A percentile compares a stretch with the other conserved stretches of the same genome.
Evolutionary conservation across 768 basidiomycete genomes (phyloP).

Genomic region (Tricholoma furcatifolium): DNA sequence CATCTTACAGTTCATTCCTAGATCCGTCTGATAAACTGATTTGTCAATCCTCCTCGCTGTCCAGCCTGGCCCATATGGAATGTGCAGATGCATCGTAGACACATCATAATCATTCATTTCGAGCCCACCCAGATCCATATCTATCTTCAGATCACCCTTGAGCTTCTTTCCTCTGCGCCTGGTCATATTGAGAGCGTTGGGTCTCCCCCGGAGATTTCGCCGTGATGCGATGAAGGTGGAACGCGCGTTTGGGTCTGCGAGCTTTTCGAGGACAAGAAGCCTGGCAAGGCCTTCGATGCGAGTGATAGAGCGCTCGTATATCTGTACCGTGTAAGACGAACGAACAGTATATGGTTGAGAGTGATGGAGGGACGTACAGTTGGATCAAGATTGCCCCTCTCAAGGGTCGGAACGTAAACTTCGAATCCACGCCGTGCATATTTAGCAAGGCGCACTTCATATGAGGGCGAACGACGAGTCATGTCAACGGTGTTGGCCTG

Average conservation of each 20-base stretch:
- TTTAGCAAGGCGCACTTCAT: slow-evolving; percentile 61
- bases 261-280: slow-evolving; percentile 59
- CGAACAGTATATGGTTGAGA: no score
- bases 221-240: slow-evolving; percentile 46
- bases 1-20: slow-evolving; percentile 55
- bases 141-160: slow-evolving; percentile 57
- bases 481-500: slow-evolving; percentile 64
- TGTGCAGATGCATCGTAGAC: slow-evolving; percentile 39
- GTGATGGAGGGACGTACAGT: slow-evolving; percentile 37
- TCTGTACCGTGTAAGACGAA: no score
- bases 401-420: slow-evolving; percentile 52
- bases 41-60: slow-evolving; percentile 55
- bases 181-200: slow-evolving; percentile 28
- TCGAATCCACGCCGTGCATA: slow-evolving; percentile 56
- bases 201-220: slow-evolving; percentile 49
- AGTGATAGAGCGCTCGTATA: slow-evolving; percentile 57
- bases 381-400: slow-evolving; percentile 53
- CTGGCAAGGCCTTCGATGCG: slow-evolving; percentile 60
- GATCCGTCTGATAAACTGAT: slow-evolving; percentile 56
- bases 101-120: slow-evolving; percentile 62
- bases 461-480: slow-evolving; percentile 62
- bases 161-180: slow-evolving; percentile 36
- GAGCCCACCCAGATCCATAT: slow-evolving; percentile 37
- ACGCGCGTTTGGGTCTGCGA: slow-evolving; percentile 43
- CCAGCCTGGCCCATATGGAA: slow-evolving; percentile 64